A percentile compares a stretch with the other conserved stretches of the same genome.
Conservation (phyloP, 345 rosid genomes). For the Eucalyptus erythrocorys region DNA sequence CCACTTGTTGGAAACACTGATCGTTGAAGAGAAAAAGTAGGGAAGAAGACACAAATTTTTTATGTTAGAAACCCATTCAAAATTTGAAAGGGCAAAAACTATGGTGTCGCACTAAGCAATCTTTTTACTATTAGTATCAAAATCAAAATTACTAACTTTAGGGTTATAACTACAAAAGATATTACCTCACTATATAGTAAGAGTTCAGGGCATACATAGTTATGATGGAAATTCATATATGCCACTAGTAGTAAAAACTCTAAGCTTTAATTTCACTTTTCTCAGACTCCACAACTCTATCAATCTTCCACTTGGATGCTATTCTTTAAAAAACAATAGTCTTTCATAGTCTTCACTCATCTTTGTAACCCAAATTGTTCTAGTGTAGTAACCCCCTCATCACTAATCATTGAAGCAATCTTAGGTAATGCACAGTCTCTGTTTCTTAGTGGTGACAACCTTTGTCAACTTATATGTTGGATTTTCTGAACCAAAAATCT, state of each 20-base stretch:
- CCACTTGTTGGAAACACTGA: not conserved
- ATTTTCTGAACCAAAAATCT: not conserved
- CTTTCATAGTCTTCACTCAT: not conserved
- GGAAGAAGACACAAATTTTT: not conserved
- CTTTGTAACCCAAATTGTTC: not conserved
- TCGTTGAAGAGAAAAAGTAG: not conserved
- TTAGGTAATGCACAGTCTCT: not conserved
- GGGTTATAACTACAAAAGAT: not conserved
- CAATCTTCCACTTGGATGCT: not conserved
- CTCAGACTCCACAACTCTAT: not conserved
- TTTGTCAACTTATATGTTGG: not conserved
- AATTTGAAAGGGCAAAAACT: not conserved
- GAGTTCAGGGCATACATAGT: not conserved
- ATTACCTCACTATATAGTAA: not conserved
- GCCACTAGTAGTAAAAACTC: not conserved
- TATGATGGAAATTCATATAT: not conserved
- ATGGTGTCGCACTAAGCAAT: not conserved
- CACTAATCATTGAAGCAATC: not conserved
- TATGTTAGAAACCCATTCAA: not conserved
- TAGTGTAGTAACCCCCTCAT: not conserved
- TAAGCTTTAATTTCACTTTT: not conserved
- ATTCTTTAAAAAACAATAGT: not conserved
- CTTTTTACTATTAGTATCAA: no score
- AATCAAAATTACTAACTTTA: not conserved
- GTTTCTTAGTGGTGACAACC: not conserved